Evolutionary conservation across 225 moss, liverwort and hornwort genomes (phyloP), one percentile per base, ranked within the genome.

Genomic region (Pseudisothecium myosuroides): DNA sequence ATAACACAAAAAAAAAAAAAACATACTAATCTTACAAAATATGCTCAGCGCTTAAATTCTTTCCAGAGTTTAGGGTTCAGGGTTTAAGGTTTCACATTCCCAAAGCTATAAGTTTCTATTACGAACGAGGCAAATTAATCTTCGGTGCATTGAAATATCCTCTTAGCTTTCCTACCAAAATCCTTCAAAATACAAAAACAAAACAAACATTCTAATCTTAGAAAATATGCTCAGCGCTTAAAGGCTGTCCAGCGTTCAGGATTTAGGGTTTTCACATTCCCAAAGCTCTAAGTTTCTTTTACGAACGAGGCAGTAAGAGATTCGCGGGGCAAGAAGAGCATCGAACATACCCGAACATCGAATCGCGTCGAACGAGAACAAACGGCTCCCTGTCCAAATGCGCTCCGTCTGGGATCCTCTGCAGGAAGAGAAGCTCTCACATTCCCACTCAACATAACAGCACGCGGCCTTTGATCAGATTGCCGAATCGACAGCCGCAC

Each of bases 381-480:
- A 69, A 83, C 82, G 14, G 43, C 68, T 80, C 75, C 71, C 67
- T 85, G 80, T 73, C 92, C 94, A 75, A 94, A 94, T 39, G 82
- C n/a, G 63, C 89, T 89, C 85, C 90, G 88, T 62, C 66, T 59
- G 14, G 78, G 82, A 31, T 86, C 80, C 76, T 84, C 81, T 54
- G 36, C 27, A 17, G 65, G 47, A 34, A 91, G 27, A 23, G 58
- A 83, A 50, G 92, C 92, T 22, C 52, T 72, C 28, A 79, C 89
- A 50, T 55, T 66, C 36, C 84, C 90, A 60, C 58, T 66, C 72
- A 75, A 47, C 37, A 61, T 16, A 61, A 65, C 66, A 64, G 55
- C 83, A 56, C 74, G 83, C 24, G 75, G 43, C 11, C 64, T 67
- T 43, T 12, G 67, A 52, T 69, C 80, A 28, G 83, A 78, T 49